These are phyloP conservation scores for Fraxinus excelsior DNA, from an alignment of 257 asterid species.

Conservation along the genomic window DNA sequence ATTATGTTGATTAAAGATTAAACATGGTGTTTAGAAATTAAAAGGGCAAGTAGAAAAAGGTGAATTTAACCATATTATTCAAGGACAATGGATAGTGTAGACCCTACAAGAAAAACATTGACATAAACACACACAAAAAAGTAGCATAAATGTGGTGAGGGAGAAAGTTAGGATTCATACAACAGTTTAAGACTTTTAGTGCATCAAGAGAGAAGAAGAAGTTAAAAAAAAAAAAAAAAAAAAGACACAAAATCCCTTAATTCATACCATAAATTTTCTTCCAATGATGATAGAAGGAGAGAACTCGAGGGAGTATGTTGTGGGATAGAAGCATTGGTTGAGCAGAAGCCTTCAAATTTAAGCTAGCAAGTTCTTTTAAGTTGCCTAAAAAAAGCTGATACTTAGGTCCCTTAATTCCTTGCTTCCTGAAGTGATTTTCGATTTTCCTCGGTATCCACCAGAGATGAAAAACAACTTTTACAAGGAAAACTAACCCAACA, in stretches of 20 bases:
- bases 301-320: conserved; percentile 87
- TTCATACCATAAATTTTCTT: conserved; percentile 74
- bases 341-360: conserved; percentile 56
- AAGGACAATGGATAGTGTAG: conserved; percentile 66
- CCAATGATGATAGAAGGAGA: conserved; percentile 93
- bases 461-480: conserved; percentile 43
- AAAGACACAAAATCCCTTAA: no score
- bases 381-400: conserved; percentile 74
- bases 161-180: no score
- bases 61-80: conserved; percentile 41
- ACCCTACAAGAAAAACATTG: conserved; percentile 37
- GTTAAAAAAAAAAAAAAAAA: no score
- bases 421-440: conserved; percentile 57
- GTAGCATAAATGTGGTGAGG: conserved; percentile 1
- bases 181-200: neutral
- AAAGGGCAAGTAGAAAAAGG: conserved; percentile 29
- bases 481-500: conserved; percentile 28
- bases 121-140: conserved; percentile 19
- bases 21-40: conserved; percentile 37
- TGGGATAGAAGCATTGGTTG: conserved; percentile 72
- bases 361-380: conserved; percentile 69
- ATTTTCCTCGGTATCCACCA: conserved; percentile 82
- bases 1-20: conserved; percentile 22
- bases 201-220: no score
- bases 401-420: conserved; percentile 81